These are phyloP conservation scores for Trametes elegans DNA, from an alignment of 768 basidiomycete genomes.

Conservation along the genomic window DNA sequence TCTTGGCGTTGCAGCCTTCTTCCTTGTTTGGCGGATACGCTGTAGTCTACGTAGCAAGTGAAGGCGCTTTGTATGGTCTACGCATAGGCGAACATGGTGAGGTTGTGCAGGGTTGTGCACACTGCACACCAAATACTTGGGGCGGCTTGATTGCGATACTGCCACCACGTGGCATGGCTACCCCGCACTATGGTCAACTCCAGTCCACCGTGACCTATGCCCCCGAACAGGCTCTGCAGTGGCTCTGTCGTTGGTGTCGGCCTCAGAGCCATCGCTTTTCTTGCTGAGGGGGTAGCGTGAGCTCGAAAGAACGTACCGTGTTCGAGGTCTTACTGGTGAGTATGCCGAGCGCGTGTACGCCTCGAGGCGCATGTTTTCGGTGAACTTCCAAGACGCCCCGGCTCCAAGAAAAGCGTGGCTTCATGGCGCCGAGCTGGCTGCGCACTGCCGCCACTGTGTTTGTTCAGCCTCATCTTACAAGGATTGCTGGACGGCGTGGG, in stretches of 20 bases:
- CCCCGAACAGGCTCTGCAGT: too few species aligned
- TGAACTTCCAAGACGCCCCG: neutral
- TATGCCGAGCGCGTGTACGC: neutral
- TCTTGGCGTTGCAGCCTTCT: neutral
- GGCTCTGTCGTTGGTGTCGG: neutral
- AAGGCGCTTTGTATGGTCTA: too few species aligned
- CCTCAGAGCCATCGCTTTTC: neutral
- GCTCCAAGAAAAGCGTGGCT: conserved; percentile 5
- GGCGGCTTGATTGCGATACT: too few species aligned
- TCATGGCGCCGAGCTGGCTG: conserved; percentile 8
- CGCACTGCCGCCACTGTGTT: neutral
- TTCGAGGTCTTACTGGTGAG: neutral
- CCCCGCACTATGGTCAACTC: too few species aligned
- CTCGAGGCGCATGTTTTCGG: conserved; percentile 6
- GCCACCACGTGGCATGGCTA: too few species aligned
- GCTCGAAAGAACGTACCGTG: neutral
- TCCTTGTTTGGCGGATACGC: neutral
- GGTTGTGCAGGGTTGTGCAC: too few species aligned
- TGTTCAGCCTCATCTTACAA: neutral
- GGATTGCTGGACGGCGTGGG: neutral
- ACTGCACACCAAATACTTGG: too few species aligned
- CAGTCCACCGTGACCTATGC: too few species aligned
- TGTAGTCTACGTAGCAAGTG: neutral
- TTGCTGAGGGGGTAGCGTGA: neutral
- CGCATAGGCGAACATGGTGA: too few species aligned